Evolutionary conservation across 2,329 filamentous ascomycete genomes (phyloP).

Genomic region (Aurifilum marmelostoma): DNA sequence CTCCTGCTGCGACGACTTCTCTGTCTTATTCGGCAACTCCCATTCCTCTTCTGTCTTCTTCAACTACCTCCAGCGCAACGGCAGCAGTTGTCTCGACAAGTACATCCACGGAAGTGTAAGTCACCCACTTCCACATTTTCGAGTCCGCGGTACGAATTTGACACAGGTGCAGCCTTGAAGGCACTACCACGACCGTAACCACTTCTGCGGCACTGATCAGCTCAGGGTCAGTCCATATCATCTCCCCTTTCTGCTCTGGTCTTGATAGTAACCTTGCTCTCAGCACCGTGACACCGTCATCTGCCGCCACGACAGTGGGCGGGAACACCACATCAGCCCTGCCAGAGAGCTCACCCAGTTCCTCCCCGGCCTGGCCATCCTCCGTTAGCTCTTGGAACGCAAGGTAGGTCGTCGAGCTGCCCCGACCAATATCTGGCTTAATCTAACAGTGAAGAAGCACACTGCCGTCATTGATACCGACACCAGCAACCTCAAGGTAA

Average conservation of each 20-base stretch:
- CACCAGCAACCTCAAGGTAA: constrained; percentile 16
- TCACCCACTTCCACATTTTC: neutral
- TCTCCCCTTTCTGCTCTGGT: too few relatives aligned
- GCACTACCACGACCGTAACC: constrained; percentile 18
- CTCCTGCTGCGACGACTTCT: neutral
- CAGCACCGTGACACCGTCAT: constrained; percentile 4
- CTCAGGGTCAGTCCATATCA: constrained; percentile 15
- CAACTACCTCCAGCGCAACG: neutral
- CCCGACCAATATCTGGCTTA: neutral
- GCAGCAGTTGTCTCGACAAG: neutral
- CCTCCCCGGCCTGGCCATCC: neutral
- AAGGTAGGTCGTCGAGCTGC: constrained; percentile 11
- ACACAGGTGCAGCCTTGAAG: constrained; percentile 29
- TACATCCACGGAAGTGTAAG: constrained; percentile 23
- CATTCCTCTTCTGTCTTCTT: constrained; percentile 3
- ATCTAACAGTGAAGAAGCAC: neutral
- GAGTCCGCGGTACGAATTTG: constrained; percentile 30
- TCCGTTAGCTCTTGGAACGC: constrained; percentile 13
- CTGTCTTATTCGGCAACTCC: neutral
- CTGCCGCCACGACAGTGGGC: constrained; percentile 1
- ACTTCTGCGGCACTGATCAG: constrained; percentile 3
- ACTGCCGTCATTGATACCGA: neutral
- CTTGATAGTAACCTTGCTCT: neutral
- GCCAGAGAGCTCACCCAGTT: neutral
- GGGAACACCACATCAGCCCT: constrained; percentile 6